Conservation (phyloP, 495 filamentous ascomycete genomes). For the Neurospora sp. region DNA sequence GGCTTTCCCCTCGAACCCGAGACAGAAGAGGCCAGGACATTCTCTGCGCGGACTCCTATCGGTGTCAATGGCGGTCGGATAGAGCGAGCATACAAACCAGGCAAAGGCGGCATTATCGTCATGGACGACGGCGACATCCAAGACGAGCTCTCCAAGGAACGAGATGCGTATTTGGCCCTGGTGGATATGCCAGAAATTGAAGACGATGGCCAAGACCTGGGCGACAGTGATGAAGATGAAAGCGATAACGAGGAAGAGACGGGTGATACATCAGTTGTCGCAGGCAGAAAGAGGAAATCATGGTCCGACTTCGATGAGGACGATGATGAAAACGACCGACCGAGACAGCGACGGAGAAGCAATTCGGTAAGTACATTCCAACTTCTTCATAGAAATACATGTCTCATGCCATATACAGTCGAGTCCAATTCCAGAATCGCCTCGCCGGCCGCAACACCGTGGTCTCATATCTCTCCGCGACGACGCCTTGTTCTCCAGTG, state of each 20-base stretch:
- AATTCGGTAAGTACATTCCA: constrained; percentile 57
- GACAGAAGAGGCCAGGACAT: constrained; percentile 34
- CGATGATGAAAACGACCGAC: constrained; percentile 61
- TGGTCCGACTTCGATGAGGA: constrained; percentile 65
- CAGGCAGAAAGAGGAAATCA: constrained; percentile 69
- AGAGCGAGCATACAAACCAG: constrained; percentile 56
- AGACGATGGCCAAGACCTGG: constrained; percentile 52
- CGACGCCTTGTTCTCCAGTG: constrained; percentile 29
- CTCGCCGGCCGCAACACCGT: constrained; percentile 37
- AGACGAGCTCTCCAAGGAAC: constrained; percentile 65
- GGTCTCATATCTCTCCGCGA: constrained; percentile 39
- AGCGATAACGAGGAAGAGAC: constrained; percentile 18
- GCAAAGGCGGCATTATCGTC: constrained; percentile 76
- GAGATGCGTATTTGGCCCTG: constrained; percentile 71
- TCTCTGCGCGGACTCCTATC: constrained; percentile 36
- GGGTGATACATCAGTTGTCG: constrained; percentile 11
- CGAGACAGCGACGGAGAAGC: constrained; percentile 68
- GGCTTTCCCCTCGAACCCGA: constrained; percentile 45
- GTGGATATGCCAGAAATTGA: constrained; percentile 84
- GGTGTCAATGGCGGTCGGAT: constrained; percentile 58
- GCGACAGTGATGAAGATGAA: constrained; percentile 35
- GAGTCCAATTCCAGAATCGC: constrained; percentile 39
- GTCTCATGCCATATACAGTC: constrained; percentile 38
- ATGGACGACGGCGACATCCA: constrained; percentile 96
- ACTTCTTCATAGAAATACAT: constrained; percentile 12